Evolutionary conservation across 1,139 yeast genomes (phyloP).

Genomic region (Sugiyamaella castrensis): DNA sequence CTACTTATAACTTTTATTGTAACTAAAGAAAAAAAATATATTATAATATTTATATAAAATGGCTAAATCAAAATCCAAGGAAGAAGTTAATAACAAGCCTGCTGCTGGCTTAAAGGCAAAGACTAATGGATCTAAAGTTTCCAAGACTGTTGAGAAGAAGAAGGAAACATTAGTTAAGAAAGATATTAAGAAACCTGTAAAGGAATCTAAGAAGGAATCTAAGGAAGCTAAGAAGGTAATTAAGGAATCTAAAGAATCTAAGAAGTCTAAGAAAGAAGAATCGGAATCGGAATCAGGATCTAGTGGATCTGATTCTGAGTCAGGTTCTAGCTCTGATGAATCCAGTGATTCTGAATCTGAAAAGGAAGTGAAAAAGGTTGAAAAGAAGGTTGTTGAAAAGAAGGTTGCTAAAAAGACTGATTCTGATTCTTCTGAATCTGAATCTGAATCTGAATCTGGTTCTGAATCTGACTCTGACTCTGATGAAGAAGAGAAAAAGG

Average conservation of each 20-base stretch:
- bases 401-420: constrained; percentile 33
- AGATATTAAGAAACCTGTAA: constrained; percentile 31
- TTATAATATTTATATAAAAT: constrained; percentile 15
- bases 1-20: constrained; percentile 4
- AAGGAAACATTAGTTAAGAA: constrained; percentile 22
- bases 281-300: constrained; percentile 36
- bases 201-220: constrained; percentile 32
- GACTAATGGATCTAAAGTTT: constrained; percentile 30
- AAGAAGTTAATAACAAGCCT: constrained; percentile 11
- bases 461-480: constrained; percentile 34
- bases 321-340: constrained; percentile 27
- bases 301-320: constrained; percentile 32
- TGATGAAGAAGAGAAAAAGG: constrained; percentile 27
- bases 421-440: constrained; percentile 25
- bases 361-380: constrained; percentile 22
- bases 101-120: constrained; percentile 19
- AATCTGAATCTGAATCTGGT: constrained; percentile 33
- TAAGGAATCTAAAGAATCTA: constrained; percentile 30
- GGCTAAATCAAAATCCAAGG: constrained; percentile 21
- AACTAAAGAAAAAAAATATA: not conserved
- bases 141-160: constrained; percentile 21
- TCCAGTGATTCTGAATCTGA: constrained; percentile 36
- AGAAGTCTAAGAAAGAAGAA: constrained; percentile 28
- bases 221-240: constrained; percentile 30
- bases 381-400: constrained; percentile 34